phyloP scores from a whole-genome alignment of 2,329 filamentous ascomycete species.

The Coccinonectria pachysandricola region DNA sequence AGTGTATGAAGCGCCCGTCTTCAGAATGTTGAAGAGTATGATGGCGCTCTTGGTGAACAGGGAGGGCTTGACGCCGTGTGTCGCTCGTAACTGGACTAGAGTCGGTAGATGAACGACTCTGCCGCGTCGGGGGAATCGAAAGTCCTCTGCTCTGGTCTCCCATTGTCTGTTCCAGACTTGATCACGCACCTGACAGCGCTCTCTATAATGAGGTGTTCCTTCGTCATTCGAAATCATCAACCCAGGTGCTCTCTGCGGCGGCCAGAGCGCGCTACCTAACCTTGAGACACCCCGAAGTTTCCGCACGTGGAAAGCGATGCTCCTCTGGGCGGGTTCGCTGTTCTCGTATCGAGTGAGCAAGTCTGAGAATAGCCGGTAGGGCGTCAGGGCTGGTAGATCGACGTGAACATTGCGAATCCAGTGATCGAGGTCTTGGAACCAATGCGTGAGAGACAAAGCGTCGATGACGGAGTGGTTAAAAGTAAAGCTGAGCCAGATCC shows the following conservation, averaged over 20 bases:
- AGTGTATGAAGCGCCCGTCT: slow-evolving; percentile 22
- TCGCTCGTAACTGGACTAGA: slow-evolving; percentile 13
- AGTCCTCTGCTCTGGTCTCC: slow-evolving; percentile 12
- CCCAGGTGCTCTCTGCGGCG: slow-evolving; percentile 21
- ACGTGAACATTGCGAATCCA: slow-evolving; percentile 15
- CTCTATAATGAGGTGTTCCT: slow-evolving; percentile 7
- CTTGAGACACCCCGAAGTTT: slow-evolving; percentile 26
- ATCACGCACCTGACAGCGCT: slow-evolving; percentile 14
- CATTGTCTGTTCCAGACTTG: slow-evolving; percentile 22
- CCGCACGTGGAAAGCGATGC: slow-evolving; percentile 20
- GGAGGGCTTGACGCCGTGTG: slow-evolving; percentile 15
- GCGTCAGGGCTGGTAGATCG: slow-evolving; percentile 13
- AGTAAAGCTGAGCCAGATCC: slow-evolving; percentile 17
- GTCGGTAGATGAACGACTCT: slow-evolving; percentile 19
- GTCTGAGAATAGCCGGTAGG: slow-evolving; percentile 23
- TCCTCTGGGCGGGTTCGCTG: slow-evolving; percentile 17
- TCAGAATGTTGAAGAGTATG: slow-evolving; percentile 23
- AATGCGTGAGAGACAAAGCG: slow-evolving; percentile 23
- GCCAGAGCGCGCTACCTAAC: slow-evolving; percentile 22
- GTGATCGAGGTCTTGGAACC: slow-evolving; percentile 23
- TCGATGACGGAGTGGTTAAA: slow-evolving; percentile 28
- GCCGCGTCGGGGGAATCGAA: slow-evolving; percentile 22
- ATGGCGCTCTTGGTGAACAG: slow-evolving; percentile 24
- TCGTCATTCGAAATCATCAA: slow-evolving; percentile 25
- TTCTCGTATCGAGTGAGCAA: slow-evolving; percentile 21